phyloP scores from a whole-genome alignment of 2,329 filamentous ascomycete genomes.

The Colletotrichum eremochloae region DNA sequence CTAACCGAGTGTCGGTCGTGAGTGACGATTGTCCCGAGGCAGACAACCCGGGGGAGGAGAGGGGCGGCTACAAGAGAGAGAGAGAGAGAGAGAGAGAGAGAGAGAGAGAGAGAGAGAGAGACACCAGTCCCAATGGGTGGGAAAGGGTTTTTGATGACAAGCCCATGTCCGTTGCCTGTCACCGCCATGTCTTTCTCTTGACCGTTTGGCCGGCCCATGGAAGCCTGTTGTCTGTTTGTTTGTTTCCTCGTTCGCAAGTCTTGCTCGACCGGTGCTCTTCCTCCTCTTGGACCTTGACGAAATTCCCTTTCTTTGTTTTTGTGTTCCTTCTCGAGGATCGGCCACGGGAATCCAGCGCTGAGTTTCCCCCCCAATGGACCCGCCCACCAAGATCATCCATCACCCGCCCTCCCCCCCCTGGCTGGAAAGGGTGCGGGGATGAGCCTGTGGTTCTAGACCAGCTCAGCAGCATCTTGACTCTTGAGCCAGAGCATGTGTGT shows the following conservation, averaged over 20 bases:
- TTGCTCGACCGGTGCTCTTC: not conserved
- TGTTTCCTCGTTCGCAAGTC: not conserved
- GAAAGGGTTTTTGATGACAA: conserved; percentile 33
- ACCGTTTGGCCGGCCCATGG: not conserved
- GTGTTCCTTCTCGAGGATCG: conserved; percentile 1
- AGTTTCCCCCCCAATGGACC: conserved; percentile 5
- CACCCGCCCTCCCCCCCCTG: too few species aligned
- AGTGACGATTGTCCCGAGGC: conserved; percentile 30
- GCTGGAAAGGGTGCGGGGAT: not conserved
- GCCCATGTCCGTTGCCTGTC: conserved; percentile 19
- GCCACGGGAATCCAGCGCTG: not conserved
- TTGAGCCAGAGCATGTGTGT: conserved; percentile 26
- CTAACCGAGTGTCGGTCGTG: conserved; percentile 19
- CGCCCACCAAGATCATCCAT: conserved; percentile 27
- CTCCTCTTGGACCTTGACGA: not conserved
- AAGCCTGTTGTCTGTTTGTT: not conserved
- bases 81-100: conserved; percentile 10
- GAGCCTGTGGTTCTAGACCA: conserved; percentile 31
- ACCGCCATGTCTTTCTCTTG: conserved; percentile 28
- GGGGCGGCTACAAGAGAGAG: too few species aligned
- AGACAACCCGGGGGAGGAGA: not conserved
- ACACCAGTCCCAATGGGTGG: conserved; percentile 18
- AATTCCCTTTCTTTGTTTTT: not conserved
- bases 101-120: conserved; percentile 36
- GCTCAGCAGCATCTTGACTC: conserved; percentile 11